Conservation (phyloP, 2,329 filamentous ascomycete species). For the Talaromyces marneffei region DNA sequence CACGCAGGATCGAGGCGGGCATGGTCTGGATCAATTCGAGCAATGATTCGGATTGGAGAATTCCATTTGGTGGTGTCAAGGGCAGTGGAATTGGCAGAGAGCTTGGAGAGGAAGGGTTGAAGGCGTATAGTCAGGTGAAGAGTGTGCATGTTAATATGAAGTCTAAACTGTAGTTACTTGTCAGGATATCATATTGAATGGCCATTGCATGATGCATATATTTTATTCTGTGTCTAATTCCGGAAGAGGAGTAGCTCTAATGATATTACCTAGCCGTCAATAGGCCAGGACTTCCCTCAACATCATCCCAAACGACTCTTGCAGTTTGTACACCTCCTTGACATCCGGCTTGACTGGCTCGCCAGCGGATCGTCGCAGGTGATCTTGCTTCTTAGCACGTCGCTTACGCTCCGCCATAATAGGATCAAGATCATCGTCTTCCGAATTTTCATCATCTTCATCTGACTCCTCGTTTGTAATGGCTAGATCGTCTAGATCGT, state of each 20-base stretch:
- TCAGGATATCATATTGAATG: not conserved
- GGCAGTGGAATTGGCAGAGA: slow-evolving; percentile 48
- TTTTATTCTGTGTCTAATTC: not conserved
- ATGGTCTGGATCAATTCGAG: slow-evolving; percentile 45
- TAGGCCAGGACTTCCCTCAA: slow-evolving; percentile 73
- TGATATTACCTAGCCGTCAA: slow-evolving; percentile 30
- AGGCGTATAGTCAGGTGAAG: slow-evolving; percentile 37
- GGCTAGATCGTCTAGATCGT: slow-evolving; percentile 76
- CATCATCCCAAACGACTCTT: slow-evolving; percentile 75
- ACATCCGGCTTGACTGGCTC: slow-evolving; percentile 77
- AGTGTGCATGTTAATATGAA: slow-evolving; percentile 41
- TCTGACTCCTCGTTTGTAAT: slow-evolving; percentile 68
- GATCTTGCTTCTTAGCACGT: slow-evolving; percentile 70
- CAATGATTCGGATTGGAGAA: slow-evolving; percentile 37
- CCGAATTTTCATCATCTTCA: slow-evolving; percentile 60
- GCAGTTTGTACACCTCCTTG: slow-evolving; percentile 72
- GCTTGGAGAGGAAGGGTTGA: slow-evolving; percentile 37
- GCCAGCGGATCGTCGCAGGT: slow-evolving; percentile 71
- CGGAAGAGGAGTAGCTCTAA: slow-evolving; percentile 3
- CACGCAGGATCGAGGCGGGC: slow-evolving; percentile 38
- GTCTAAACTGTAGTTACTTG: slow-evolving; percentile 22
- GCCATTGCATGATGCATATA: not conserved
- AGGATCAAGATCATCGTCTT: slow-evolving; percentile 74
- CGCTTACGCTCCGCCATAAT: slow-evolving; percentile 80
- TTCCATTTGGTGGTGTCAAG: slow-evolving; percentile 43